phyloP scores from a whole-genome alignment of 108 stramenopile species.

The Skeletonema potamos region DNA sequence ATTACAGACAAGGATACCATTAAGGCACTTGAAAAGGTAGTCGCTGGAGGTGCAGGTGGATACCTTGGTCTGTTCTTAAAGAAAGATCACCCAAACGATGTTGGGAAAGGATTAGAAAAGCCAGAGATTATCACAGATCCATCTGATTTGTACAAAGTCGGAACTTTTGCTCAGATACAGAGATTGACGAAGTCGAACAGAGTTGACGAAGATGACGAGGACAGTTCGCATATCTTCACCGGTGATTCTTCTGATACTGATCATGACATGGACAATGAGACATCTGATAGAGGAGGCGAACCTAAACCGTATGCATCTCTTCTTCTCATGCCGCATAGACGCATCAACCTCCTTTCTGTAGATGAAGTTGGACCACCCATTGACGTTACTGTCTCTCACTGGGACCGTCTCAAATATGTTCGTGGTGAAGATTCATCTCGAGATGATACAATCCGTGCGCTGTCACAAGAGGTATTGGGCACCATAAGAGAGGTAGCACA shows the following conservation, averaged over 20 bases:
- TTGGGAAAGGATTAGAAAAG: constrained; percentile 66
- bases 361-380: constrained; percentile 90
- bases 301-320: constrained; percentile 53
- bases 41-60: constrained; percentile 48
- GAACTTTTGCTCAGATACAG: constrained; percentile 88
- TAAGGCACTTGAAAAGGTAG: constrained; percentile 67
- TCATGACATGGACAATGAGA: constrained; percentile 3
- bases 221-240: background rate
- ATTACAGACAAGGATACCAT: constrained; percentile 78
- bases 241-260: constrained; percentile 5
- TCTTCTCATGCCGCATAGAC: constrained; percentile 87
- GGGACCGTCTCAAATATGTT: constrained; percentile 75
- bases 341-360: constrained; percentile 76
- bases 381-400: constrained; percentile 87
- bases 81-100: constrained; percentile 63
- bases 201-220: constrained; percentile 12
- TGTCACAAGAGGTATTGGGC: constrained; percentile 92
- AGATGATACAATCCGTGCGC: constrained; percentile 89
- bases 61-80: constrained; percentile 81
- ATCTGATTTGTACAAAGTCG: constrained; percentile 72
- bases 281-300: constrained; percentile 18
- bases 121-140: constrained; percentile 80
- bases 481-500: constrained; percentile 94
- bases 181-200: constrained; percentile 42
- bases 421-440: constrained; percentile 40